These are phyloP conservation scores for Hygrophoropsis aurantiaca DNA, from an alignment of 768 basidiomycete species.

Conservation along the genomic window DNA sequence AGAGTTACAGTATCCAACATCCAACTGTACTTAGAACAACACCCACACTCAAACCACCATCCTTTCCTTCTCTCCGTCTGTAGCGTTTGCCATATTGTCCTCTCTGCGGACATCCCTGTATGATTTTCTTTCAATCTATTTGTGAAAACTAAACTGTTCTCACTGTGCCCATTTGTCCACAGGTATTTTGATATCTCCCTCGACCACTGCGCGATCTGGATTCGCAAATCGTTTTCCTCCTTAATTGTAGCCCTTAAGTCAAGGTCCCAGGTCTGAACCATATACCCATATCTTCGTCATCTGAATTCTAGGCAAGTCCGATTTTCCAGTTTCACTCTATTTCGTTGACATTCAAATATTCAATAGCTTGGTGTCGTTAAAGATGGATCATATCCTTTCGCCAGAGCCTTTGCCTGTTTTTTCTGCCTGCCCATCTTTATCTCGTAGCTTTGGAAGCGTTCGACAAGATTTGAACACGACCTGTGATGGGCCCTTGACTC, in stretches of 20 bases:
- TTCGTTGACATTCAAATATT: neutral
- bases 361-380: constrained; percentile 1
- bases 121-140: neutral
- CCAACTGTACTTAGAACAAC: constrained; percentile 2
- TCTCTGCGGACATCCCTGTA: neutral
- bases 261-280: neutral
- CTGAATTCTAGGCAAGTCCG: neutral
- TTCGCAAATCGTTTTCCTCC: constrained; percentile 5
- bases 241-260: too few species aligned
- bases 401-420: constrained; percentile 17
- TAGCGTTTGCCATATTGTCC: neutral
- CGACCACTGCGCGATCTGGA: neutral
- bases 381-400: constrained; percentile 24
- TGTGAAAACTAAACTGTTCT: neutral
- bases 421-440: constrained; percentile 7
- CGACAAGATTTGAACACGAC: constrained; percentile 43
- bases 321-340: neutral
- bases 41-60: neutral
- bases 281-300: neutral
- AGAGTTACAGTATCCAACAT: too few species aligned
- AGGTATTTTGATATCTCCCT: constrained; percentile 2
- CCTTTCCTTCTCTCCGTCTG: constrained; percentile 3
- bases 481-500: constrained; percentile 65
- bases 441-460: constrained; percentile 6
- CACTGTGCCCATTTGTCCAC: neutral